Evolutionary conservation across 106 monocot species (phyloP).

Genomic region (Dioscorea zingiberensis): DNA sequence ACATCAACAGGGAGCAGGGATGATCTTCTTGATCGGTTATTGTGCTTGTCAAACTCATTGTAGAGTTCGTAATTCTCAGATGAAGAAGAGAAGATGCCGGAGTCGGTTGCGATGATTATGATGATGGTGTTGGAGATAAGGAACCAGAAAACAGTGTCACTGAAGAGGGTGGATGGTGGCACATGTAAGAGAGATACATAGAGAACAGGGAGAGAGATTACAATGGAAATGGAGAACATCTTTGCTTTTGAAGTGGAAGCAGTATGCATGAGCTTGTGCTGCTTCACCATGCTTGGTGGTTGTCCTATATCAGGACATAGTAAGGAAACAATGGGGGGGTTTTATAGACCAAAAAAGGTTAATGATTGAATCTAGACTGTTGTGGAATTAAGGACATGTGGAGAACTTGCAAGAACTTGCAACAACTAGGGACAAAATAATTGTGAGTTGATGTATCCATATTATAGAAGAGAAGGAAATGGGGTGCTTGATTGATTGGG

Average conservation of each 20-base stretch:
- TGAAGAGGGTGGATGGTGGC: conserved; percentile 44
- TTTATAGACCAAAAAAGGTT: too few species aligned
- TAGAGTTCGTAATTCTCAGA: conserved; percentile 8
- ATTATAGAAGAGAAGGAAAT: too few species aligned
- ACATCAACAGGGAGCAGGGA: background rate
- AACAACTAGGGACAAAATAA: too few species aligned
- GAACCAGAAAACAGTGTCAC: conserved; percentile 79
- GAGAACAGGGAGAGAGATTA: conserved; percentile 57
- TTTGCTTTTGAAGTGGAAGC: background rate
- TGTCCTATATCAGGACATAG: too few species aligned
- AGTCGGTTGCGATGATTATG: conserved; percentile 55
- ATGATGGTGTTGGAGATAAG: conserved; percentile 76
- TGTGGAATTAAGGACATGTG: too few species aligned
- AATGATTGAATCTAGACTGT: too few species aligned
- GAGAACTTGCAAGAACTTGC: too few species aligned
- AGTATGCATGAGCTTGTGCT: too few species aligned
- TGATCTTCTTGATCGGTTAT: background rate
- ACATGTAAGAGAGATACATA: conserved; percentile 51
- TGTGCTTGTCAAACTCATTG: conserved; percentile 22
- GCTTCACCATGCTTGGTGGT: too few species aligned
- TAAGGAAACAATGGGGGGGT: too few species aligned
- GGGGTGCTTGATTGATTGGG: too few species aligned
- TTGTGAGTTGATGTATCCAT: too few species aligned
- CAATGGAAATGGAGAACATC: conserved; percentile 48
- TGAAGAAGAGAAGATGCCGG: conserved; percentile 32